phyloP scores from a whole-genome alignment of 1,284 basidiomycete genomes.

The Austroboletus rostrupii region DNA sequence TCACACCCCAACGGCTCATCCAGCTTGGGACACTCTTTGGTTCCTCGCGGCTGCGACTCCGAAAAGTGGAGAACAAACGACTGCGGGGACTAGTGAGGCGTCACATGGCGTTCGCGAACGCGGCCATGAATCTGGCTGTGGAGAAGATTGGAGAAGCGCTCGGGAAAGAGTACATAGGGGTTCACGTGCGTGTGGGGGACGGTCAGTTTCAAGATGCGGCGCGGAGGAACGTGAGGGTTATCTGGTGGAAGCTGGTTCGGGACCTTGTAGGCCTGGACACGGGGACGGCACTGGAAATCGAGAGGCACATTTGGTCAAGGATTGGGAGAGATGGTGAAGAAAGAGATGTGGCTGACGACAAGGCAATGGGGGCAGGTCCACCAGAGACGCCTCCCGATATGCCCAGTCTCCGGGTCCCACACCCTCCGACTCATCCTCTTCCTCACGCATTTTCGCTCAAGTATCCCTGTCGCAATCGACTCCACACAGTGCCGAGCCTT shows the following conservation, averaged over 20 bases:
- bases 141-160: conserved; percentile 41
- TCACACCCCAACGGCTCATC: conserved; percentile 41
- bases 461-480: conserved; percentile 32
- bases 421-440: conserved; percentile 19
- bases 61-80: conserved; percentile 33
- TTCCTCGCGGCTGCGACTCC: conserved; percentile 58
- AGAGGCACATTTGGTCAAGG: conserved; percentile 21
- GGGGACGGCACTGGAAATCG: conserved; percentile 39
- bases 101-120: conserved; percentile 51
- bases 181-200: conserved; percentile 67
- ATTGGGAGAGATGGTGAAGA: background rate
- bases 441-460: conserved; percentile 19
- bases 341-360: background rate
- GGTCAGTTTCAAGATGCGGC: conserved; percentile 51
- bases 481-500: conserved; percentile 34
- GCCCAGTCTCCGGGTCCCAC: conserved; percentile 19
- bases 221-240: conserved; percentile 37
- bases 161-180: conserved; percentile 53
- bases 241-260: conserved; percentile 58
- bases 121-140: conserved; percentile 39
- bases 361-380: conserved; percentile 12
- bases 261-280: conserved; percentile 38
- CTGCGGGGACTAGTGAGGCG: conserved; percentile 45
- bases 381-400: conserved; percentile 18
- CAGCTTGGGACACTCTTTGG: conserved; percentile 69